Conservation (phyloP, 306 rosid genomes). For the Biancaea sappan region DNA sequence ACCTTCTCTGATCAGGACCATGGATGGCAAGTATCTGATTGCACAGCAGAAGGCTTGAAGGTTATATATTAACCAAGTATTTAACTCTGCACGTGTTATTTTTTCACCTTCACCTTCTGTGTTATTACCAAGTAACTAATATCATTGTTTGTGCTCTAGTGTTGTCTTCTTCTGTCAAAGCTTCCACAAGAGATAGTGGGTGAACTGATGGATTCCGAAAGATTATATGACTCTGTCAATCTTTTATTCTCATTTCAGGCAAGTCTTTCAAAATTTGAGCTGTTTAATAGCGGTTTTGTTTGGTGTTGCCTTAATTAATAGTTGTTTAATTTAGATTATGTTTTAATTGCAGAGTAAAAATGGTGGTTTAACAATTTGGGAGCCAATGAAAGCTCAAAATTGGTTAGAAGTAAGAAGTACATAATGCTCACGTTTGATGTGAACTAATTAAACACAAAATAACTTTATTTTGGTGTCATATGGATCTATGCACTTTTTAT, state of each 20-base stretch:
- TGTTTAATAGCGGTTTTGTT: too few species aligned
- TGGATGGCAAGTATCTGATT: not conserved
- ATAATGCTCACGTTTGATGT: too few species aligned
- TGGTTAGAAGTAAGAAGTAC: slow-evolving; percentile 45
- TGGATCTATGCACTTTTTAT: too few species aligned
- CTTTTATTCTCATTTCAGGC: slow-evolving; percentile 51
- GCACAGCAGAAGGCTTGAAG: not conserved
- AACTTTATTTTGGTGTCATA: too few species aligned
- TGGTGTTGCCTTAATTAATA: too few species aligned
- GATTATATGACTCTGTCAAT: slow-evolving; percentile 47
- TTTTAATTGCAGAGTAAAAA: slow-evolving; percentile 42
- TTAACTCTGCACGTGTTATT: too few species aligned
- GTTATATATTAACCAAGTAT: not conserved
- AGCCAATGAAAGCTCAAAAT: slow-evolving; percentile 39
- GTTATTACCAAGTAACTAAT: too few species aligned
- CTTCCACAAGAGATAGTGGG: slow-evolving; percentile 49
- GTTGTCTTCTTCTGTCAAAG: slow-evolving; percentile 43
- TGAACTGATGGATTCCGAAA: not conserved
- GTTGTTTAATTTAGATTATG: too few species aligned
- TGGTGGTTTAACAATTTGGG: slow-evolving; percentile 49
- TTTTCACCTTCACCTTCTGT: too few species aligned
- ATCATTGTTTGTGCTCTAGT: slow-evolving; percentile 27
- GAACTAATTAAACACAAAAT: too few species aligned
- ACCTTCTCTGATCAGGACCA: not conserved
- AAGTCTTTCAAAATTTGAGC: not conserved